These are phyloP conservation scores for Paramecium caudatum DNA, from an alignment of 73 alveolate genomes.

Conservation along the genomic window DNA sequence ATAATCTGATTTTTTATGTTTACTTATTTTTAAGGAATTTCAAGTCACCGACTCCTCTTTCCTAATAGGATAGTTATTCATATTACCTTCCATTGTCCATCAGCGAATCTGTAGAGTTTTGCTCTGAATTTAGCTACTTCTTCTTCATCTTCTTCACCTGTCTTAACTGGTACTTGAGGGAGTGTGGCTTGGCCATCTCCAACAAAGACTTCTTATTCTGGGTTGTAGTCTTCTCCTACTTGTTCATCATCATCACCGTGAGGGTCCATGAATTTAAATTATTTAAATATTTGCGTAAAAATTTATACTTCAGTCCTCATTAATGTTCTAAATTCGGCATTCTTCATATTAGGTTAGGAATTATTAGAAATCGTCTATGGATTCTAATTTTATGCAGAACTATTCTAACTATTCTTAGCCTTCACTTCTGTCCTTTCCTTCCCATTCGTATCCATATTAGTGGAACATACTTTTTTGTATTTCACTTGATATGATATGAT, in stretches of 20 bases:
- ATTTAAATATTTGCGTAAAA: neutral
- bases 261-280: conserved; percentile 35
- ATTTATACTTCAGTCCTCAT: conserved; percentile 17
- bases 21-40: conserved; percentile 83
- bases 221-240: conserved; percentile 32
- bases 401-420: neutral
- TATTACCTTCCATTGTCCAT: conserved; percentile 81
- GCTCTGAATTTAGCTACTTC: conserved; percentile 79
- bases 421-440: neutral
- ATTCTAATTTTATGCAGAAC: conserved; percentile 67
- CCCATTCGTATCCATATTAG: conserved; percentile 13
- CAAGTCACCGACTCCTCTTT: conserved; percentile 90
- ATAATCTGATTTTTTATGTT: conserved; percentile 77
- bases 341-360: conserved; percentile 69
- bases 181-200: conserved; percentile 51
- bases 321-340: conserved; percentile 6
- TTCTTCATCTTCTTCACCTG: conserved; percentile 82
- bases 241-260: conserved; percentile 61
- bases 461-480: neutral
- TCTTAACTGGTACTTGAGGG: conserved; percentile 18
- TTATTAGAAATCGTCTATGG: conserved; percentile 85
- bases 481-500: neutral
- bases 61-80: conserved; percentile 41
- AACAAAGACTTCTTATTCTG: conserved; percentile 34
- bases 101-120: conserved; percentile 82